Base-by-base conservation (phyloP, 345 rosid species). In the Limnanthes douglasii region DNA sequence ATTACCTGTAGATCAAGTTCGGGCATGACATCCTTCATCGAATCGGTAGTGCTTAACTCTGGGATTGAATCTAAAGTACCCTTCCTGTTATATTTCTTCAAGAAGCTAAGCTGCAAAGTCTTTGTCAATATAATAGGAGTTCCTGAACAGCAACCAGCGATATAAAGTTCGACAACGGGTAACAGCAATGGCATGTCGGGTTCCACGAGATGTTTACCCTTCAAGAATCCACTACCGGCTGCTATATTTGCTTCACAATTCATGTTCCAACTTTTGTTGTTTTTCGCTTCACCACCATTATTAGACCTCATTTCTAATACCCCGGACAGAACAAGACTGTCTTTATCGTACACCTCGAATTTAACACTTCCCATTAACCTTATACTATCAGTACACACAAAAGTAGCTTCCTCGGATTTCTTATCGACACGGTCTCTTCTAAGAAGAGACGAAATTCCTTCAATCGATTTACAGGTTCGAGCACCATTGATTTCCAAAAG, bases 381-480 rank as follows among this genome's bases (percentile, higher is more conserved):
- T 19, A 76, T 65, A 57, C 72, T 65, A 45, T 78, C 95, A 1
- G 97, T 88, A 56, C 90, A 70, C 16, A 83, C 70, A 38, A 62
- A 88, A 22, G 78, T 88, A 46, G 70, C 93, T 53, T 75, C 93
- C 39, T 72, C 85, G 0, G 76, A 69, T 61, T 60, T 72, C 62
- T 64, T 83, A 43, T 83, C 95, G 16, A 69, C 56, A n/a, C 93
- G 55, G 48, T 88, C 93, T 41, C 93, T 71, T 48, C 88, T 71
- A 7, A 88, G 78, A 37, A 66, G 54, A 25, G 78, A 56, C 4
- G 79, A 66, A 13, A 61, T 50, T 8, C 66, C 83, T 50, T 77
- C 93, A 0, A 75, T 63, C 44, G 59, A 58, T 43, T 70, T 56
- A 30, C 74, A 56, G 46, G 58, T 49, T 38, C 86, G 62, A 46